Percentiles rank a stretch among this genome's conserved stretches.
Conservation (phyloP, 2,329 filamentous ascomycete species). For the Cercospora sp. region DNA sequence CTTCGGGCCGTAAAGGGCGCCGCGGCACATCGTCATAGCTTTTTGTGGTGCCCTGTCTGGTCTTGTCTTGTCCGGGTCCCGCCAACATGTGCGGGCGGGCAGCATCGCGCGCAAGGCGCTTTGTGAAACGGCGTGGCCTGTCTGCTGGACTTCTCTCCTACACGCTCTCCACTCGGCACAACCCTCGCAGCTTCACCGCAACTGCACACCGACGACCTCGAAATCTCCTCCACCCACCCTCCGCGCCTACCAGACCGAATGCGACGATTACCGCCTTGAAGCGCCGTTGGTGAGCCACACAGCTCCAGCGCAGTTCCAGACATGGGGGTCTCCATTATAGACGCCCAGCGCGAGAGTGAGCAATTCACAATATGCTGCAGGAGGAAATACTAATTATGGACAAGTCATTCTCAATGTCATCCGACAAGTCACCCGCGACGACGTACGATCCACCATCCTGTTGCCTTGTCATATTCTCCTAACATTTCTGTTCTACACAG, state of each 20-base stretch:
- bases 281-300: conserved; percentile 7
- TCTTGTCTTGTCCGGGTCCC: background rate
- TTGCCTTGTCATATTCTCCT: conserved; percentile 11
- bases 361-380: conserved; percentile 2
- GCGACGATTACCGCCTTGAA: conserved; percentile 9
- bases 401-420: conserved; percentile 65
- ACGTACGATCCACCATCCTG: conserved; percentile 45
- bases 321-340: conserved; percentile 78
- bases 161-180: background rate
- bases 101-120: conserved; percentile 5
- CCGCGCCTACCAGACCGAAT: background rate
- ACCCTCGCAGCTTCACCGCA: background rate
- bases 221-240: background rate
- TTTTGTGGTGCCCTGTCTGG: background rate
- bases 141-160: background rate
- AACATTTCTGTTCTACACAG: conserved; percentile 49
- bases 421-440: conserved; percentile 74
- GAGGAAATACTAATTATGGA: background rate
- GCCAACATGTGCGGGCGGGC: conserved; percentile 1
- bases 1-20: background rate
- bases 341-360: conserved; percentile 77
- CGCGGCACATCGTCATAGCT: conserved; percentile 5
- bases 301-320: conserved; percentile 6
- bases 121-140: background rate
- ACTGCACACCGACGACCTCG: background rate